Percentiles rank a stretch among this genome's conserved stretches.
Evolutionary conservation across 176 grass and related monocot genomes (phyloP).

Genomic region (Oropetium thomaeum): DNA sequence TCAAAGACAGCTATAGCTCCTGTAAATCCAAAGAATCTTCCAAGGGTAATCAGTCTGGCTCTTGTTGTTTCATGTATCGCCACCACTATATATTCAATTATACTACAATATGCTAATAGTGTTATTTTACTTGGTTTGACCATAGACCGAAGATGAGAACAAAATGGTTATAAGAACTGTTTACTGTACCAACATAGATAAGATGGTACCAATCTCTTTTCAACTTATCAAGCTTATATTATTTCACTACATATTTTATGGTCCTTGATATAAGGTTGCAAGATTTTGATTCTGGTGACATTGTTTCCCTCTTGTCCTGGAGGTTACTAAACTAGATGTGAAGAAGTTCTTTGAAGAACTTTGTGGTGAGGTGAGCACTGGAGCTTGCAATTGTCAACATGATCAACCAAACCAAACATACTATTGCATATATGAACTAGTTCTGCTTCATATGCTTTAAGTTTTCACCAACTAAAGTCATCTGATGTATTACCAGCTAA

Average conservation of each 20-base stretch:
- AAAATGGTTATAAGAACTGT: slow-evolving; percentile 93
- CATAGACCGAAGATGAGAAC: slow-evolving; percentile 82
- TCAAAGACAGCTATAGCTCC: slow-evolving; percentile 96
- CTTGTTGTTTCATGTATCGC: slow-evolving; percentile 6
- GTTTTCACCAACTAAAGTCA: neutral
- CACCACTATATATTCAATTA: neutral
- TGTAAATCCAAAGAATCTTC: slow-evolving; percentile 98
- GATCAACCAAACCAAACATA: neutral
- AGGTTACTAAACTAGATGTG: slow-evolving; percentile 85
- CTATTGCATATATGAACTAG: neutral
- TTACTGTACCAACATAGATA: slow-evolving; percentile 99
- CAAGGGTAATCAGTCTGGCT: slow-evolving; percentile 44
- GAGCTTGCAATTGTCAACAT: neutral
- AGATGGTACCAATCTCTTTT: slow-evolving; percentile 51
- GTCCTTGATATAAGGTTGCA: slow-evolving; percentile 7
- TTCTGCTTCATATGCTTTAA: neutral
- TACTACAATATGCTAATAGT: slow-evolving; percentile 27
- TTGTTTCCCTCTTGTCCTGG: slow-evolving; percentile 9
- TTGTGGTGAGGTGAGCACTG: slow-evolving; percentile 77
- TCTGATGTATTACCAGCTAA: neutral
- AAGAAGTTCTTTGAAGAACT: slow-evolving; percentile 79
- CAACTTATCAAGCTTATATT: neutral
- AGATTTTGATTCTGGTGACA: slow-evolving; percentile 9
- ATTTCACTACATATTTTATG: slow-evolving; percentile 6
- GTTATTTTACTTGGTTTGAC: slow-evolving; percentile 11